A percentile compares a stretch with the other conserved stretches of the same genome.
Evolutionary conservation across 1,139 yeast species (phyloP).

Genomic region (Maudiozyma humilis): DNA sequence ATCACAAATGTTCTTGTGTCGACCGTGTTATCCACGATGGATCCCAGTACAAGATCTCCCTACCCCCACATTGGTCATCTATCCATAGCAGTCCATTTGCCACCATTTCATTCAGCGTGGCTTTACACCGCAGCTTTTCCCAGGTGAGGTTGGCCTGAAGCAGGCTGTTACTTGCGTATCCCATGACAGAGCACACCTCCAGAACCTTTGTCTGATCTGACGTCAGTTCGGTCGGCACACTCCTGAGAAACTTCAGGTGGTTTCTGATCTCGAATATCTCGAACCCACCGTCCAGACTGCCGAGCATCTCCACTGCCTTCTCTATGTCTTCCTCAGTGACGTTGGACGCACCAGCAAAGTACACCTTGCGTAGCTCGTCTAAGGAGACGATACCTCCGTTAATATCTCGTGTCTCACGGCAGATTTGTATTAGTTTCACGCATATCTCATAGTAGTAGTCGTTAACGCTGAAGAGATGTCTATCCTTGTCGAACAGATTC

Average conservation of each 20-base stretch:
- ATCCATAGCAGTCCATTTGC: constrained; percentile 78
- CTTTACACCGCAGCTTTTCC: constrained; percentile 53
- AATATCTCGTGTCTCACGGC: constrained; percentile 58
- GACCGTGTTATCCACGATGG: constrained; percentile 39
- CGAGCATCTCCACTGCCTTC: constrained; percentile 39
- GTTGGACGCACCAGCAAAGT: constrained; percentile 30
- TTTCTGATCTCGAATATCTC: constrained; percentile 36
- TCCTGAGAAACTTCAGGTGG: constrained; percentile 36
- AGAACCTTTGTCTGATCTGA: constrained; percentile 61
- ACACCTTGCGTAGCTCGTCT: constrained; percentile 43
- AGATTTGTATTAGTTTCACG: constrained; percentile 65
- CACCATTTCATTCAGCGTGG: constrained; percentile 71
- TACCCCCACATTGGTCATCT: constrained; percentile 37
- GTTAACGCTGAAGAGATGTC: constrained; percentile 36
- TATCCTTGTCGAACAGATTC: constrained; percentile 34
- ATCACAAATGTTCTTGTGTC: not conserved
- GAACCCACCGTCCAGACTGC: constrained; percentile 41
- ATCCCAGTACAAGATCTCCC: constrained; percentile 58
- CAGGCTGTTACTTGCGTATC: constrained; percentile 55
- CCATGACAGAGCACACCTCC: constrained; percentile 67
- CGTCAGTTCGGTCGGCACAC: constrained; percentile 46
- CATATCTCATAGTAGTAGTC: constrained; percentile 60
- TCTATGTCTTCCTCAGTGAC: constrained; percentile 43
- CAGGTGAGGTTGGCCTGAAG: constrained; percentile 67
- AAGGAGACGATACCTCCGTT: constrained; percentile 76